These are phyloP conservation scores for Acanthochlamys bracteata DNA, from an alignment of 106 monocot genomes.

Conservation along the genomic window DNA sequence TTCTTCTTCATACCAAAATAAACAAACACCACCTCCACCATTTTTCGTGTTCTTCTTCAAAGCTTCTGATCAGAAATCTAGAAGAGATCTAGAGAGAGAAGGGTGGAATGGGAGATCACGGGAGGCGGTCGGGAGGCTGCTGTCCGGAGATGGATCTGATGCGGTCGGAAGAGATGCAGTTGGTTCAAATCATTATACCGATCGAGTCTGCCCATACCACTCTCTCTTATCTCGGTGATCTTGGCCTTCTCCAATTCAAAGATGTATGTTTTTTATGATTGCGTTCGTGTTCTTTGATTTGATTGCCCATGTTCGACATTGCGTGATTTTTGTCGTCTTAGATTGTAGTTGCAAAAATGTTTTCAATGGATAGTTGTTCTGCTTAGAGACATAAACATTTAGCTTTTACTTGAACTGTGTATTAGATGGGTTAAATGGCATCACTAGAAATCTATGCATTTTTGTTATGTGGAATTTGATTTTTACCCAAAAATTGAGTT, in stretches of 20 bases:
- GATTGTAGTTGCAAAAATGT: too few species aligned
- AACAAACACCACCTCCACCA: too few species aligned
- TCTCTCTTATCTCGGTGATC: slow-evolving; percentile 85
- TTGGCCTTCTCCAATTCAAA: slow-evolving; percentile 92
- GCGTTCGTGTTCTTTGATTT: neutral
- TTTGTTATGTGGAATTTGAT: too few species aligned
- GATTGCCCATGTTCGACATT: neutral
- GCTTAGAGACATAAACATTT: too few species aligned
- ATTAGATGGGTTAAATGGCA: too few species aligned
- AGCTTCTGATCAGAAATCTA: neutral
- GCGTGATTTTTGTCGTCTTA: neutral
- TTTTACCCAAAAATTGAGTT: too few species aligned
- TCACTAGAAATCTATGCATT: too few species aligned
- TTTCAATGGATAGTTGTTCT: too few species aligned
- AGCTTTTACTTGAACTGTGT: too few species aligned
- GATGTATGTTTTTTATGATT: slow-evolving; percentile 38
- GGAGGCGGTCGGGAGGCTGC: slow-evolving; percentile 30
- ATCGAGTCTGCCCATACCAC: slow-evolving; percentile 79
- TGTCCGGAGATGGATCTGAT: slow-evolving; percentile 92
- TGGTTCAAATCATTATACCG: slow-evolving; percentile 92
- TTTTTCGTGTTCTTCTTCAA: neutral
- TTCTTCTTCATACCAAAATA: too few species aligned
- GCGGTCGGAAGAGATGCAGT: slow-evolving; percentile 93
- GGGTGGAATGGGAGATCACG: slow-evolving; percentile 14
- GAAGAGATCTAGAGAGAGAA: neutral